Conservation (phyloP, 768 basidiomycete species). For the Suillus americanus region DNA sequence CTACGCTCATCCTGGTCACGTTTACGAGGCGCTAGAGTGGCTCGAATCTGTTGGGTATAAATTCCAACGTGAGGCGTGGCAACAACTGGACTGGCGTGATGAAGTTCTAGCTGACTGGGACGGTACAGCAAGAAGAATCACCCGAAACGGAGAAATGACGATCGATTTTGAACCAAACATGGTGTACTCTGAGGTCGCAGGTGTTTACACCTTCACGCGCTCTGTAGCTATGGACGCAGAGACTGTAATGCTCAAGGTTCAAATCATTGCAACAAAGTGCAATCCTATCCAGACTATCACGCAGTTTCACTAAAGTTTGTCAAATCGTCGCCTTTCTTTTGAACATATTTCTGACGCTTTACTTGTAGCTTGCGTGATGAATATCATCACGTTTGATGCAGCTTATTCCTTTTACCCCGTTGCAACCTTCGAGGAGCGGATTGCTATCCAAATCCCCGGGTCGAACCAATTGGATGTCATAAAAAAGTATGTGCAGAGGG, state of each 20-base stretch:
- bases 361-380: constrained; percentile 41
- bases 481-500: constrained; percentile 37
- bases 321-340: background rate
- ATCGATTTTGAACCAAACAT: background rate
- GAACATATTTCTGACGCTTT: background rate
- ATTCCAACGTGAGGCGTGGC: constrained; percentile 16
- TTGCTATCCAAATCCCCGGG: constrained; percentile 20
- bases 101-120: constrained; percentile 17
- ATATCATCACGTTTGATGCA: constrained; percentile 39
- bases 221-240: background rate
- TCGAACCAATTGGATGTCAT: constrained; percentile 8
- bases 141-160: background rate
- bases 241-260: constrained; percentile 30
- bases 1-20: constrained; percentile 38
- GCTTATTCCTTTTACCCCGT: constrained; percentile 43
- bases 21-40: constrained; percentile 35
- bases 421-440: constrained; percentile 38
- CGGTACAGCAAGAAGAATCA: constrained; percentile 13
- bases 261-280: constrained; percentile 36
- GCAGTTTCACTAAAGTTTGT: constrained; percentile 48
- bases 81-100: constrained; percentile 14
- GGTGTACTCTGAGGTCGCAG: constrained; percentile 5
- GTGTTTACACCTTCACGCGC: constrained; percentile 27
- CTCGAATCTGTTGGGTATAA: constrained; percentile 28
- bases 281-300: constrained; percentile 39